Evolutionary conservation across 1,284 basidiomycete species (phyloP).

Genomic region (Ustilago cynodontis): DNA sequence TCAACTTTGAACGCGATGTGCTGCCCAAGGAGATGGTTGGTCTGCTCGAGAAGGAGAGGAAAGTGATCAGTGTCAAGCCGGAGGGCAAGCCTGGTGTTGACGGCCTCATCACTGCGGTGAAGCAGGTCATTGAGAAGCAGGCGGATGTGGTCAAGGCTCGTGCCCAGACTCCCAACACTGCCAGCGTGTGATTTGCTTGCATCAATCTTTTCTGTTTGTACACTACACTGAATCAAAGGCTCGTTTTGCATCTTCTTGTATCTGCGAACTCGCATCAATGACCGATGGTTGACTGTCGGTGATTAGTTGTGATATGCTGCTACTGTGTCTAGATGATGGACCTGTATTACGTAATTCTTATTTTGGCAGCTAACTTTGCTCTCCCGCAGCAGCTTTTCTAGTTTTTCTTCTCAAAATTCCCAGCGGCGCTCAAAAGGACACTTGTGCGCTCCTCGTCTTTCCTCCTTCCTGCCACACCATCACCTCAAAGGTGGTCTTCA

Average conservation of each 20-base stretch:
- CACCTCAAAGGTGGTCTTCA: not conserved
- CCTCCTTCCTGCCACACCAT: conserved; percentile 7
- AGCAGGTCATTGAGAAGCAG: conserved; percentile 54
- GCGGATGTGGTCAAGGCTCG: conserved; percentile 42
- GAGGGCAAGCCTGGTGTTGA: conserved; percentile 38
- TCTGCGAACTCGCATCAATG: not conserved
- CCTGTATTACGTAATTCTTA: conserved; percentile 23
- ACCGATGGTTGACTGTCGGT: not conserved
- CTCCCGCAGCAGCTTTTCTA: conserved; percentile 11
- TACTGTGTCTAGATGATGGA: not conserved
- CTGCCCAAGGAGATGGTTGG: conserved; percentile 67
- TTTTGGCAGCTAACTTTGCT: not conserved
- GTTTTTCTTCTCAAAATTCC: conserved; percentile 18
- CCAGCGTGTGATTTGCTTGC: conserved; percentile 24
- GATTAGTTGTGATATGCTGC: not conserved
- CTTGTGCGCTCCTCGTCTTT: not conserved
- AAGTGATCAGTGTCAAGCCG: conserved; percentile 59
- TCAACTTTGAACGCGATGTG: conserved; percentile 66
- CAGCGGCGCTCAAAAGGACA: not conserved
- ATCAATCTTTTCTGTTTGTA: not conserved
- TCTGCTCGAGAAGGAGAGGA: conserved; percentile 63
- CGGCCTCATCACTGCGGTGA: conserved; percentile 47
- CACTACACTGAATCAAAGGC: not conserved
- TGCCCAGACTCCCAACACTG: conserved; percentile 23
- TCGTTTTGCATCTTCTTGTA: not conserved